phyloP scores from a whole-genome alignment of 768 basidiomycete genomes.

The Tricholoma hemisulphureum region DNA sequence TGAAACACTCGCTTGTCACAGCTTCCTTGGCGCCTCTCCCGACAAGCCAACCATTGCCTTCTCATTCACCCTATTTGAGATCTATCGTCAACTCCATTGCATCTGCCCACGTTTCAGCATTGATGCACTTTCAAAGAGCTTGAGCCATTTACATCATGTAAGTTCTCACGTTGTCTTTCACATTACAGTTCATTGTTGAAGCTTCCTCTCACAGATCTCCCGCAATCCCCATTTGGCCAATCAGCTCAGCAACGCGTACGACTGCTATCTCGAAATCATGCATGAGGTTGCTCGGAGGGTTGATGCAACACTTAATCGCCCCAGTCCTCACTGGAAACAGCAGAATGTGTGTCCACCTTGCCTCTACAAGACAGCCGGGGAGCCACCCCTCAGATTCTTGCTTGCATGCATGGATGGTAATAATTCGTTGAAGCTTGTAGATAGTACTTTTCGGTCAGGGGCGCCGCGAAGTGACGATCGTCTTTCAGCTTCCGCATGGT shows the following conservation, averaged over 20 bases:
- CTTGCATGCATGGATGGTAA: neutral
- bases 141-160: neutral
- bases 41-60: neutral
- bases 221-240: neutral
- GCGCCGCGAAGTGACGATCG: neutral
- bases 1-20: neutral
- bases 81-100: neutral
- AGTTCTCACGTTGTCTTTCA: neutral
- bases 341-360: neutral
- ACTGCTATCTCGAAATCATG: too few species aligned
- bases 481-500: neutral
- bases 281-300: neutral
- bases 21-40: neutral
- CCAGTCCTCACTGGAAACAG: neutral
- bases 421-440: neutral
- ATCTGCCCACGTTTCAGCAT: neutral
- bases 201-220: neutral
- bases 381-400: neutral
- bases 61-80: neutral
- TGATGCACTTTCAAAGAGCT: neutral
- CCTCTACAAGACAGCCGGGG: neutral
- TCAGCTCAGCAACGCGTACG: neutral
- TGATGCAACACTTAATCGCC: neutral
- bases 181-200: neutral
- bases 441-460: neutral